These are phyloP conservation scores for Haplosporangium gracile DNA, from an alignment of 192 early-diverging fungal species.

Conservation along the genomic window DNA sequence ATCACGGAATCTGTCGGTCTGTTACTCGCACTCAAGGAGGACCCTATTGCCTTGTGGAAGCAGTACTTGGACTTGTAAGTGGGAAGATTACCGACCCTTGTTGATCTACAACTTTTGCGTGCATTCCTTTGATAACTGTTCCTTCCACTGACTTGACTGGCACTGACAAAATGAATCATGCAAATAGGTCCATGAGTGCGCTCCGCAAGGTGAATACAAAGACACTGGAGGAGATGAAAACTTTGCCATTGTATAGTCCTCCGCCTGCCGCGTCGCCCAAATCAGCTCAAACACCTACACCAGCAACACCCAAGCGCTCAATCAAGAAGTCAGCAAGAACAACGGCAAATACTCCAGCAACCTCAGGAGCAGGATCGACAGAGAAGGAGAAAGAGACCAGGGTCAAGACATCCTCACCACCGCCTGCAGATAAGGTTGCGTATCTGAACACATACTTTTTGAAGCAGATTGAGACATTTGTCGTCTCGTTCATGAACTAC, in stretches of 20 bases:
- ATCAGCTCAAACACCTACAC: slow-evolving; percentile 14
- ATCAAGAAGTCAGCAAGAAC: slow-evolving; percentile 13
- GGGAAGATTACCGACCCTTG: neutral
- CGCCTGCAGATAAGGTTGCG: slow-evolving; percentile 25
- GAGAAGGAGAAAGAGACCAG: neutral
- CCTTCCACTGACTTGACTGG: neutral
- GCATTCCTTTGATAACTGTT: too few species aligned
- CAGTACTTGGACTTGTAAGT: slow-evolving; percentile 64
- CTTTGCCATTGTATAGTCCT: slow-evolving; percentile 19
- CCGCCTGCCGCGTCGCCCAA: slow-evolving; percentile 21
- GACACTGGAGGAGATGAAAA: slow-evolving; percentile 33
- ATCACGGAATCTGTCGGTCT: slow-evolving; percentile 66
- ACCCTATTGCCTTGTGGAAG: slow-evolving; percentile 52
- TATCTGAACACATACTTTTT: slow-evolving; percentile 61
- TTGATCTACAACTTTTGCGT: neutral
- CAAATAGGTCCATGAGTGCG: slow-evolving; percentile 30
- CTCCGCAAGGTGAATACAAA: slow-evolving; percentile 30
- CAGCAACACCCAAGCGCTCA: slow-evolving; percentile 19
- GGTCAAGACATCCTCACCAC: neutral
- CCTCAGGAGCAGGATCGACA: neutral
- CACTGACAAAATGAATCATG: neutral
- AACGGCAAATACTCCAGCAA: neutral
- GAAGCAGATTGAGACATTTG: slow-evolving; percentile 62
- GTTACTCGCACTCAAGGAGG: slow-evolving; percentile 61
- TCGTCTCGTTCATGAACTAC: slow-evolving; percentile 58